Percentiles rank a stretch among this genome's conserved stretches.
Evolutionary conservation across 2,329 filamentous ascomycete genomes (phyloP).

Genomic region (Calycina herbarum): DNA sequence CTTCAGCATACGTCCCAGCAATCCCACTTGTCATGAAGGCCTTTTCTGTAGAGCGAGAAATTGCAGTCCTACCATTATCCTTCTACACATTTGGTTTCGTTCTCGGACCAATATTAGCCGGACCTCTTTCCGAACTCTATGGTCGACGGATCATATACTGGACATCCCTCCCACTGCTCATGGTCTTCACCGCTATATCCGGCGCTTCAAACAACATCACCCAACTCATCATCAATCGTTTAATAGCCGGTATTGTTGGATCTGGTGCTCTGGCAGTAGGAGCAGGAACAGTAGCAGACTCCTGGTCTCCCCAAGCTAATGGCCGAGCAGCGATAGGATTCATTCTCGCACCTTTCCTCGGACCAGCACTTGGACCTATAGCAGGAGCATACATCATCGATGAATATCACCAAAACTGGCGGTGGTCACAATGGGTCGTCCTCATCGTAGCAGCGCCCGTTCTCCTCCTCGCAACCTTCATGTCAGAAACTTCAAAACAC

Average conservation of each 20-base stretch:
- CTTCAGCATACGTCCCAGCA: slow-evolving; percentile 50
- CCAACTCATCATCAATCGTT: slow-evolving; percentile 63
- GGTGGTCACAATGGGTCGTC: slow-evolving; percentile 31
- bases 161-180: slow-evolving; percentile 55
- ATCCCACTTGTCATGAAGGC: slow-evolving; percentile 50
- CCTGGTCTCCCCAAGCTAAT: slow-evolving; percentile 43
- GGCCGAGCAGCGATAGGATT: slow-evolving; percentile 29
- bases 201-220: slow-evolving; percentile 57
- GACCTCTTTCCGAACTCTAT: slow-evolving; percentile 63
- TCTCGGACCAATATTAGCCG: slow-evolving; percentile 65
- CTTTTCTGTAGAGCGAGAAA: slow-evolving; percentile 55
- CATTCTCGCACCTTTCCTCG: slow-evolving; percentile 32
- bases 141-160: slow-evolving; percentile 62
- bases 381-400: slow-evolving; percentile 37
- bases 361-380: slow-evolving; percentile 30
- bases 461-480: slow-evolving; percentile 43
- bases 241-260: slow-evolving; percentile 63
- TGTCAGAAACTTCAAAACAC: slow-evolving; percentile 36
- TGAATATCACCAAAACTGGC: slow-evolving; percentile 31
- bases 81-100: slow-evolving; percentile 61
- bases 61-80: slow-evolving; percentile 58
- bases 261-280: slow-evolving; percentile 40
- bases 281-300: slow-evolving; percentile 47
- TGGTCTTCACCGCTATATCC: slow-evolving; percentile 60
- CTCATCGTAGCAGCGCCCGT: slow-evolving; percentile 37